A percentile compares a stretch with the other conserved stretches of the same genome.
Conservation (phyloP, 208 protist genomes). For the Balamuthia mandrillaris region DNA sequence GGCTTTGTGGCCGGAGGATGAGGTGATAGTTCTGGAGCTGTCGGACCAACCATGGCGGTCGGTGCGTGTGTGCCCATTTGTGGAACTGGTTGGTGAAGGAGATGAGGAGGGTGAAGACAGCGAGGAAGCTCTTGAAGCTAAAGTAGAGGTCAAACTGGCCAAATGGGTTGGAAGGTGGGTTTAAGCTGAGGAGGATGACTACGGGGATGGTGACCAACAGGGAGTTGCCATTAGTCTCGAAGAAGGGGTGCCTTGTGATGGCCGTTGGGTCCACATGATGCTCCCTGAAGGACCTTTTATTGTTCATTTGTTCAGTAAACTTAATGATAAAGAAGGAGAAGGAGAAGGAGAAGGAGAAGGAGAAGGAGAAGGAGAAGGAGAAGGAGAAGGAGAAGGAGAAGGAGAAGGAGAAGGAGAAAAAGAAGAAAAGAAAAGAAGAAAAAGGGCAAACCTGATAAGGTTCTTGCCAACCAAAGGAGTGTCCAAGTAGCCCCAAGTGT, state of each 20-base stretch:
- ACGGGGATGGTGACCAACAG: slow-evolving; percentile 78
- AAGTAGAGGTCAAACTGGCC: slow-evolving; percentile 35
- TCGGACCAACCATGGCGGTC: slow-evolving; percentile 70
- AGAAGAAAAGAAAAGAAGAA: not conserved
- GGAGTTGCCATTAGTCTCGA: slow-evolving; percentile 88
- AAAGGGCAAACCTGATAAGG: not conserved
- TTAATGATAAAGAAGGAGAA: too few relatives aligned
- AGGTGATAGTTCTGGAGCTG: slow-evolving; percentile 73
- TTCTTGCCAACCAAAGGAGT: slow-evolving; percentile 76
- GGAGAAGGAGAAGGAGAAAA: not conserved
- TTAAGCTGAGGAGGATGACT: slow-evolving; percentile 66
- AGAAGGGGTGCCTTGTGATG: slow-evolving; percentile 86
- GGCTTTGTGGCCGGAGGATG: slow-evolving; percentile 76
- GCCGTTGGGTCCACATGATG: slow-evolving; percentile 84
- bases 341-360: too few relatives aligned
- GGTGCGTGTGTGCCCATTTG: slow-evolving; percentile 83
- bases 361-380: too few relatives aligned
- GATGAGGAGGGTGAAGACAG: slow-evolving; percentile 63
- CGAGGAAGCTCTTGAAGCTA: slow-evolving; percentile 61
- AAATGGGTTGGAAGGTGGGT: slow-evolving; percentile 46
- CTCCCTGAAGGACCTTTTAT: slow-evolving; percentile 87
- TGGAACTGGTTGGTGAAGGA: slow-evolving; percentile 86
- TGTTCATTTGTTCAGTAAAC: too few relatives aligned
- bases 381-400: not conserved
- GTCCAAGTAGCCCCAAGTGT: slow-evolving; percentile 85